Conservation (phyloP, 2,329 filamentous ascomycete genomes). For the Teratosphaeria nubilosa region DNA sequence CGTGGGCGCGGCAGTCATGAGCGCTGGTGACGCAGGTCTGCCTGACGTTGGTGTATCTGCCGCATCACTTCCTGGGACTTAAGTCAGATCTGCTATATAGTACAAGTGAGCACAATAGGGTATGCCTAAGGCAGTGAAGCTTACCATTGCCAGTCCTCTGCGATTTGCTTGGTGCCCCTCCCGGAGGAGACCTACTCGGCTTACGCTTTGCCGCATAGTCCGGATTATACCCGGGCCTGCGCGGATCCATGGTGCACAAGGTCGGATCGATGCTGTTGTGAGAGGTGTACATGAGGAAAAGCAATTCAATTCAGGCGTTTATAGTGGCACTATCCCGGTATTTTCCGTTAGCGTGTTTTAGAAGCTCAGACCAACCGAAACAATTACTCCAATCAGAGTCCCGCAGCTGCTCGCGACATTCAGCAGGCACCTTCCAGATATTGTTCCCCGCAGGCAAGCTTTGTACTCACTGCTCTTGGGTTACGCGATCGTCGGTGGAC, state of each 20-base stretch:
- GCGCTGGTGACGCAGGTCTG: neutral
- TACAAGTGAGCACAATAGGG: neutral
- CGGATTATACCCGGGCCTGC: neutral
- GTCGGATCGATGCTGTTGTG: neutral
- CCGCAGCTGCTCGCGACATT: neutral
- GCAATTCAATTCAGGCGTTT: neutral
- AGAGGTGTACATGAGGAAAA: neutral
- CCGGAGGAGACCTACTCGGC: constrained; percentile 6
- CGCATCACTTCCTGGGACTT: neutral
- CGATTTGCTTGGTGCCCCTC: neutral
- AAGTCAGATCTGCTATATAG: neutral
- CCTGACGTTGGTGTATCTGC: neutral
- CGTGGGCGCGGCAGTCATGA: neutral
- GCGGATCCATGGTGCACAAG: constrained; percentile 3
- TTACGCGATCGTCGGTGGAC: neutral
- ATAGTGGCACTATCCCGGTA: neutral
- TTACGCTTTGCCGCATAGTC: constrained; percentile 2
- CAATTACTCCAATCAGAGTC: neutral
- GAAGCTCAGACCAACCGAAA: neutral
- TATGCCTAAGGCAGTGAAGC: neutral
- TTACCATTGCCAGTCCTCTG: neutral
- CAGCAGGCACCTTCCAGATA: neutral
- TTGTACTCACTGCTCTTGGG: neutral
- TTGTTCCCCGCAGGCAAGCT: neutral
- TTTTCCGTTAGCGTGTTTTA: neutral